Evolutionary conservation across 371 early-diverging fungal genomes (phyloP).

Genomic region (Basidiobolus meristosporus): DNA sequence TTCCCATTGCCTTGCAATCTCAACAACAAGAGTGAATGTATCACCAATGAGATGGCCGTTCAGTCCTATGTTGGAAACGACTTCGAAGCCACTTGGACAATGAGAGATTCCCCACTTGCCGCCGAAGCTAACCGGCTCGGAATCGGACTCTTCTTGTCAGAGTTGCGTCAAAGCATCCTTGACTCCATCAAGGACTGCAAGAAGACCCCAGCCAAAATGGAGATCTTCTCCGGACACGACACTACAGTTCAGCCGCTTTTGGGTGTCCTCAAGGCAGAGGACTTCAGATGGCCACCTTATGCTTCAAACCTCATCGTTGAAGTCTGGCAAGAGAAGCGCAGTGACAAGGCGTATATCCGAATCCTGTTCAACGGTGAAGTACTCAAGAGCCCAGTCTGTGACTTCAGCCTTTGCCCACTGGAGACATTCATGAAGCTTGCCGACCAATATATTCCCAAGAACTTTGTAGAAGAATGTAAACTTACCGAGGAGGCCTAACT

Average conservation of each 20-base stretch:
- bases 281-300: constrained; percentile 35
- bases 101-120: not conserved
- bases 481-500: too few relatives aligned
- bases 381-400: constrained; percentile 21
- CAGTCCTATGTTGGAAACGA: too few relatives aligned
- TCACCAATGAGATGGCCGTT: constrained; percentile 5
- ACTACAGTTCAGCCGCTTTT: constrained; percentile 21
- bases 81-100: too few relatives aligned
- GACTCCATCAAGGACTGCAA: not conserved
- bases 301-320: constrained; percentile 29
- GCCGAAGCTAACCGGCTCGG: not conserved
- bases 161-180: constrained; percentile 11
- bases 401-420: constrained; percentile 4
- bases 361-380: constrained; percentile 25
- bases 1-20: constrained; percentile 14
- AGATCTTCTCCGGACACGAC: constrained; percentile 26
- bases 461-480: too few relatives aligned
- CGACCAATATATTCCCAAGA: not conserved
- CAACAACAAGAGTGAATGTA: constrained; percentile 5
- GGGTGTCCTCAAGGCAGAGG: constrained; percentile 12
- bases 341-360: constrained; percentile 10
- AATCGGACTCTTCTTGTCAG: constrained; percentile 10
- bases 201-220: constrained; percentile 2
- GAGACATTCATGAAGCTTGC: not conserved
- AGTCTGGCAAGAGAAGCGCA: constrained; percentile 17